Base-by-base conservation (phyloP, 2,329 filamentous ascomycete genomes). In the Apiospora koreana region DNA sequence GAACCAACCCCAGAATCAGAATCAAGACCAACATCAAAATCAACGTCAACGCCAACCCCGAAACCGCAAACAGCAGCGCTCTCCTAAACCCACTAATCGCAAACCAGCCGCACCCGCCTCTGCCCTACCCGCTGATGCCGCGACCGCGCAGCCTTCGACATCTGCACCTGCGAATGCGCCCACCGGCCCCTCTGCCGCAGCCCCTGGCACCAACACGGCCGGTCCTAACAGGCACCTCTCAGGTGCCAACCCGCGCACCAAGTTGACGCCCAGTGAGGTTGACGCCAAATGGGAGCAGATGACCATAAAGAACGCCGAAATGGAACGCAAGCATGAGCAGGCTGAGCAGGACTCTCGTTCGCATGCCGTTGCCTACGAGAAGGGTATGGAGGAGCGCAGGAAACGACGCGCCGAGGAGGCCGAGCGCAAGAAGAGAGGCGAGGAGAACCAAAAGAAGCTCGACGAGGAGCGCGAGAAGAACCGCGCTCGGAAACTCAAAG, bases 381-480 rank as follows among this genome's bases (percentile, higher is more conserved):
- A 85, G 46, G 86, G 87, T 12, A 85, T 86, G 81, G 86, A 88
- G 72, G 88, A 90, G 74, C 84, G 85, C 38, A 84, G 84, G 68
- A 84, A 83, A 71, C 83, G 86, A 25, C 82, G 84, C 38, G 83
- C 83, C 2, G 85, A 86, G 65, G 88, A 89, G 23, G 86, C 85
- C 4, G 86, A 88, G 76, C 82, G 83, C 68, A 81, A 86, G 25
- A 81, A 81, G 69, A 81, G 83, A n/a, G 84, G 83, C 64, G 88
- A 89, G 18, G 87, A 86, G 72, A 85, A 88, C 68, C 79, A 84
- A 28, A 81, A 81, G 41, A 83, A 83, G 72, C 81, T 88, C 72
- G 87, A 90, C 35, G 87, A 89, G 46, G 89, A 91, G 80, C 84
- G 89, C 16, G 87, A 86, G 31, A 85, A 84, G 73, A 91, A 91